These are phyloP conservation scores for Candida loeiensis DNA, from an alignment of 805 yeast species.

Conservation along the genomic window DNA sequence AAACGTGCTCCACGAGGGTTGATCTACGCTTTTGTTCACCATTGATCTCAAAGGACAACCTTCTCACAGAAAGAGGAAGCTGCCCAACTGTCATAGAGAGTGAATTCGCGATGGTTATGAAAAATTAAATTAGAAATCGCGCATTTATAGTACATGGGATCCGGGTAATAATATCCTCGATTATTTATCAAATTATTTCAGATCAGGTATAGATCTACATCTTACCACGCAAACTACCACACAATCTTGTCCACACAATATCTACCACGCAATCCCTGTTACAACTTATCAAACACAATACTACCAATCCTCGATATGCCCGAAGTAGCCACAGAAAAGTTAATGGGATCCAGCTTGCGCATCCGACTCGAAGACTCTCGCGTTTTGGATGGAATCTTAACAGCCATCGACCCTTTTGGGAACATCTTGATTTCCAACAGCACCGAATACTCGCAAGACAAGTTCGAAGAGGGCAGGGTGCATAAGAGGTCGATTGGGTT, in stretches of 20 bases:
- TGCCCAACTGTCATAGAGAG: conserved; percentile 18
- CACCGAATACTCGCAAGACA: conserved; percentile 30
- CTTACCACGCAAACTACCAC: too few species aligned
- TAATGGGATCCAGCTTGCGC: conserved; percentile 30
- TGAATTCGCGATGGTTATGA: conserved; percentile 15
- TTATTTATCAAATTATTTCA: too few species aligned
- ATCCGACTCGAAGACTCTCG: conserved; percentile 29
- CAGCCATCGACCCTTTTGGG: conserved; percentile 44
- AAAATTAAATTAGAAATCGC: neutral
- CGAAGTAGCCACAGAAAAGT: conserved; percentile 17
- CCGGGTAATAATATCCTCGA: conserved; percentile 5
- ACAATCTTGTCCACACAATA: too few species aligned
- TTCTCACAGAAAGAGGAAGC: conserved; percentile 7
- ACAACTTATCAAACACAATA: too few species aligned
- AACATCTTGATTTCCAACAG: conserved; percentile 36
- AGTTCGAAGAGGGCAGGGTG: conserved; percentile 15
- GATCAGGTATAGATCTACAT: too few species aligned
- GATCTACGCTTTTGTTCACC: conserved; percentile 36
- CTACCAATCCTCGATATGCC: too few species aligned
- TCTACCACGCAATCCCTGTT: too few species aligned
- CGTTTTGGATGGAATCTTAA: conserved; percentile 34
- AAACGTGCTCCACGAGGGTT: conserved; percentile 42
- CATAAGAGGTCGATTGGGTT: conserved; percentile 26
- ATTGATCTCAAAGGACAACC: conserved; percentile 19
- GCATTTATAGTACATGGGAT: neutral